These are phyloP conservation scores for Psilocybe azurescens DNA, from an alignment of 768 basidiomycete genomes.

Conservation along the genomic window DNA sequence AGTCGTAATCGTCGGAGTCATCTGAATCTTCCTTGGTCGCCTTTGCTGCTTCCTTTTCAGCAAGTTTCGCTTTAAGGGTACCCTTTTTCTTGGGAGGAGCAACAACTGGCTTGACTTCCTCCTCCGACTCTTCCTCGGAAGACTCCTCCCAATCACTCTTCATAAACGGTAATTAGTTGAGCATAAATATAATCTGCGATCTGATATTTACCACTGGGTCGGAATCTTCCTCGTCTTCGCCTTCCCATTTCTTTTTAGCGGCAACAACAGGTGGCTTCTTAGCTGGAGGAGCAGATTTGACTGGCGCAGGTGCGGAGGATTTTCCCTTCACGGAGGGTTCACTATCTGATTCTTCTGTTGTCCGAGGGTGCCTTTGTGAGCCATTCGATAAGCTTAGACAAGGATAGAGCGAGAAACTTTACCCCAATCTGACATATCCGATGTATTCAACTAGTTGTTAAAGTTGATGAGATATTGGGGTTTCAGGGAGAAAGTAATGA, in stretches of 20 bases:
- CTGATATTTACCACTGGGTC: conserved; percentile 67
- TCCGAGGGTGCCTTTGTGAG: conserved; percentile 8
- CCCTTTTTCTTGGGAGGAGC: conserved; percentile 92
- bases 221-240: conserved; percentile 90
- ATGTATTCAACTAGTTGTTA: background rate
- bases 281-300: conserved; percentile 26
- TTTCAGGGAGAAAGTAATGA: conserved; percentile 12
- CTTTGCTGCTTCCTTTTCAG: conserved; percentile 87
- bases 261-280: conserved; percentile 23
- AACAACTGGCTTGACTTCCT: conserved; percentile 55
- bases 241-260: conserved; percentile 78
- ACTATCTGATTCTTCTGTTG: conserved; percentile 44
- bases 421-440: conserved; percentile 24
- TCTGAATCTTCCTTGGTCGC: conserved; percentile 50
- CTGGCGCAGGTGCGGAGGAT: conserved; percentile 24
- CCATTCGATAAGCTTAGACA: conserved; percentile 13
- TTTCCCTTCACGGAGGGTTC: conserved; percentile 36
- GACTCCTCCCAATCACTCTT: conserved; percentile 93
- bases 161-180: conserved; percentile 15
- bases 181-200: background rate
- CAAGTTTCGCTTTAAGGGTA: conserved; percentile 88
- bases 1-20: conserved; percentile 61
- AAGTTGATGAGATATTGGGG: background rate
- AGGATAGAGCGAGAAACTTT: conserved; percentile 14
- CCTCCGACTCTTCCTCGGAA: conserved; percentile 59